Conservation (phyloP, 192 early-diverging fungal genomes). For the Coemansia guatemalensis region DNA sequence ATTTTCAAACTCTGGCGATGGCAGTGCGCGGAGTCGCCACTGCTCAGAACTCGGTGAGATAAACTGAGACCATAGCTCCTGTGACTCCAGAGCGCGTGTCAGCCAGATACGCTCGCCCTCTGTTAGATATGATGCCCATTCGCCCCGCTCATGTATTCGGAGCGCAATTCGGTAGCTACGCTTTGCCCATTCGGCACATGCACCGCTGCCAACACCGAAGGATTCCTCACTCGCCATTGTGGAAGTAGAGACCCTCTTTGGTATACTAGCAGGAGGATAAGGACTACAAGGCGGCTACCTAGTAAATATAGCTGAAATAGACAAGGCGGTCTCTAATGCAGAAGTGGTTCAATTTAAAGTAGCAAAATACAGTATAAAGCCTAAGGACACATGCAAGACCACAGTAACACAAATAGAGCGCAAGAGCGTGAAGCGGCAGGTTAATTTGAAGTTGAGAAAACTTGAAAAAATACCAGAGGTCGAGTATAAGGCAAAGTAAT, state of each 20-base stretch:
- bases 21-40: constrained; percentile 40
- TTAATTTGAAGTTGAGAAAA: not conserved
- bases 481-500: not conserved
- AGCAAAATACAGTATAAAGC: not conserved
- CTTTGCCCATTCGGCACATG: constrained; percentile 21
- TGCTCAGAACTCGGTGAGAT: constrained; percentile 50
- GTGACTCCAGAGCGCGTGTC: constrained; percentile 33
- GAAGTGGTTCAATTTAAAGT: not conserved
- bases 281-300: not conserved
- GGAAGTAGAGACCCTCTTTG: not conserved
- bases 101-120: constrained; percentile 36
- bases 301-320: not conserved
- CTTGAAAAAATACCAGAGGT: not conserved
- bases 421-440: not conserved
- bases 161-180: constrained; percentile 51
- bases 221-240: constrained; percentile 6
- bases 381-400: not conserved
- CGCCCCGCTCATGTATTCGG: constrained; percentile 31
- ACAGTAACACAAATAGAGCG: not conserved
- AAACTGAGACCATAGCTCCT: constrained; percentile 47
- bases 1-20: constrained; percentile 27
- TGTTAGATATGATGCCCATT: constrained; percentile 40
- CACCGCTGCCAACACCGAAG: not conserved
- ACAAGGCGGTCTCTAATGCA: not conserved
- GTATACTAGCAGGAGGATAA: not conserved